Base-by-base conservation (phyloP, 2,329 filamentous ascomycete genomes). In the Chaetomium strumarium region DNA sequence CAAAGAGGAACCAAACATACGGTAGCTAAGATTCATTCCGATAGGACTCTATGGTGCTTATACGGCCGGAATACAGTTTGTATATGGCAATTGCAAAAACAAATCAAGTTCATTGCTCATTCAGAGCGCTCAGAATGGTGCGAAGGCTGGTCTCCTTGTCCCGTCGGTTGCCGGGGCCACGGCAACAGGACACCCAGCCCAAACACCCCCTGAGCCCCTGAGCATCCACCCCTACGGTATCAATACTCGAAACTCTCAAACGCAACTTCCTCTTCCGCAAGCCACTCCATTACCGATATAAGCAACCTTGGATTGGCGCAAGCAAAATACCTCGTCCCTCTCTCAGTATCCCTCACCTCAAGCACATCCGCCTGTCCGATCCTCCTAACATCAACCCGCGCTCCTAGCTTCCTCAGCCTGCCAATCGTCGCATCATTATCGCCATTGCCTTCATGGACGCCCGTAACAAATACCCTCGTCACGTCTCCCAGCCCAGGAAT, bases 401-500 rank as follows among this genome's bases (percentile, higher is more conserved):
- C 65, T 0, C 73, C 74, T 34, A 70, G 51, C 34, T 66, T 65
- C 39, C 65, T 65, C 0, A 72, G 58, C 42, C 65, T 63, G 42
- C 62, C 60, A 10, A 72, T 47, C 24, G 73, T 60, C 19, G 67
- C 67, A 14, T 68, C 65, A 36, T 70, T 57, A 5, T 70, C 63
- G 1, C 65, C 67, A 14, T 14, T 31, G 4, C 37, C 56, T 3
- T 49, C 46, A 29, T 49, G 57, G 0, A 80, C 76, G 1, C 51
- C 52, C 0, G 88, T 90, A 6, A 92, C 67, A 59, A 87, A 93
- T 1, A 93, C 58, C 13, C 59, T 76, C 24, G 84, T 78, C 14
- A 72, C 72, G 0, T 53, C 52, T 0, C 72, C 78, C 11, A 93
- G 67, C 0, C 71, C 72, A 0, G 72, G 72, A 53, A 79, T 74